Base-by-base conservation (phyloP, 768 basidiomycete genomes). In the Auriscalpium orientale region DNA sequence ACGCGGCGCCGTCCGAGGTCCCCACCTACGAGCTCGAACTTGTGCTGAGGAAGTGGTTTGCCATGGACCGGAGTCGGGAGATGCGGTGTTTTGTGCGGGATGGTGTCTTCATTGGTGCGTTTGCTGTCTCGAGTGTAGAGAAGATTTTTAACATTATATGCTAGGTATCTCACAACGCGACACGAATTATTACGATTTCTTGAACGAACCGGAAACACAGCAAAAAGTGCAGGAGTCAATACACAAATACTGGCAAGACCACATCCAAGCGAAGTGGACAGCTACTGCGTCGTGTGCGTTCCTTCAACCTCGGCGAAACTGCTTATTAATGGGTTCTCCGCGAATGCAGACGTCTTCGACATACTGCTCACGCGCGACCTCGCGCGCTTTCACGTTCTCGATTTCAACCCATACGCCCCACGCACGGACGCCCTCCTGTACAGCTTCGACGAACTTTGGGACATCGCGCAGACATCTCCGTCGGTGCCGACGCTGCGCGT, bases 361-460 rank as follows among this genome's bases (percentile, higher is more conserved):
- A 70, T 97, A 47, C 80, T 95, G 57, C 79, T 98, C 37, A 92
- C 91, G 2, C 85, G 91, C 33, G 84, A 93, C 67, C 76, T 91
- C 37, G 69, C 78, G 2, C 77, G 82, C 11, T 89, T 83, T 15
- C 88, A 93, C 69, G 76, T 98, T 62, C 67, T 98, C 65, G 95
- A 98, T 68, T 92, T 98, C 71, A 93, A 93, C 61, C 91, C 93
- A 0, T 97, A 87, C 64, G 80, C 85, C 11, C 80, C 84, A 4
- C 83, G 81, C 38, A 97, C 95, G n/a, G 94, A 98, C 63, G 68
- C 92, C 0, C 79, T 95, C 0, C 75, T 97, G 16, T 98, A 95
- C 71, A 80, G 79, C 1, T 98, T 91, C 66, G 79, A 85, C 47
- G 87, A 92, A 28, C 80, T 98, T 0, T 70, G 72, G 38, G 70